Percentiles rank a stretch among this genome's conserved stretches.
phyloP scores from a whole-genome alignment of 768 basidiomycete genomes.

The Phanerochaete carnosa region DNA sequence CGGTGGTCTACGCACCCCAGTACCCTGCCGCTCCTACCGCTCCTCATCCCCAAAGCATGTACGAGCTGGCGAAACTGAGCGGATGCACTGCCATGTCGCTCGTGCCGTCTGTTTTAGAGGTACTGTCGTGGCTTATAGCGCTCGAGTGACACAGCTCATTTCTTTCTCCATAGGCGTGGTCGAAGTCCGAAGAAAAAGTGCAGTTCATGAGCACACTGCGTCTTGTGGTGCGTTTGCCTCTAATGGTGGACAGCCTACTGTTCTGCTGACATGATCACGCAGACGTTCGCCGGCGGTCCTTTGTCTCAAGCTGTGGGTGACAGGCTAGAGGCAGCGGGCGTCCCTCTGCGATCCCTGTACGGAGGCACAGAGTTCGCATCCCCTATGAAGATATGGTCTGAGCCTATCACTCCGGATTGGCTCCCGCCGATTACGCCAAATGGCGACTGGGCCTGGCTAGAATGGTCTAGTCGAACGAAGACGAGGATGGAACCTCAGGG shows the following conservation, averaged over 20 bases:
- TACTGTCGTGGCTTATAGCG: no score
- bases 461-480: not conserved
- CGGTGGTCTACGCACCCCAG: slow-evolving; percentile 5
- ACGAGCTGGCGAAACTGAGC: not conserved
- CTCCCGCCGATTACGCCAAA: not conserved
- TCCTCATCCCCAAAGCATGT: slow-evolving; percentile 5
- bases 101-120: slow-evolving; percentile 13
- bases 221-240: slow-evolving; percentile 5
- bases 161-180: slow-evolving; percentile 14
- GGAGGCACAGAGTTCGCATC: slow-evolving; percentile 16
- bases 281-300: slow-evolving; percentile 18
- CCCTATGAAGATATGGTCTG: not conserved
- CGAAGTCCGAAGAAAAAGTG: slow-evolving; percentile 14
- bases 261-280: not conserved
- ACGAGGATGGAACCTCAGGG: slow-evolving; percentile 12
- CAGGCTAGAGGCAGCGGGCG: slow-evolving; percentile 13
- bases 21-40: slow-evolving; percentile 4
- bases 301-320: slow-evolving; percentile 11
- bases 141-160: not conserved
- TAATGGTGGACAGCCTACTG: no score
- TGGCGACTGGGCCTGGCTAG: slow-evolving; percentile 11
- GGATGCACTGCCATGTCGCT: slow-evolving; percentile 6
- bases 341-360: slow-evolving; percentile 12
- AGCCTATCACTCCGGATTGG: not conserved
- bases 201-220: slow-evolving; percentile 11